These are phyloP conservation scores for Aspergillus neotritici DNA, from an alignment of 2,329 filamentous ascomycete species.

Conservation along the genomic window DNA sequence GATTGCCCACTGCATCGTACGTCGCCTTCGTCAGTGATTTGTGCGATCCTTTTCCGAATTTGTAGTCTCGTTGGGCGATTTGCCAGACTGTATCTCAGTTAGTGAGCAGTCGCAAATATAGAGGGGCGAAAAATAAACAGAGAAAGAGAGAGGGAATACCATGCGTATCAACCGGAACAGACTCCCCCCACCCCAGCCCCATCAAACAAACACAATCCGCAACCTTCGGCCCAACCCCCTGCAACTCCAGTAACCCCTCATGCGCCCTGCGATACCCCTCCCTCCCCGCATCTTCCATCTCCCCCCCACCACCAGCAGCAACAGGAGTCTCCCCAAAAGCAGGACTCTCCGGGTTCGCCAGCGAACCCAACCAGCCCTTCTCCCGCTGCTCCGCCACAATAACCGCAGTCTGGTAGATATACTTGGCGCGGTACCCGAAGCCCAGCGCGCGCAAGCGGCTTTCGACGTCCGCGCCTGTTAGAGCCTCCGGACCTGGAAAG, in stretches of 20 bases:
- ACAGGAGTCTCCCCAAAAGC: constrained; percentile 43
- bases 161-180: constrained; percentile 94
- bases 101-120: not conserved
- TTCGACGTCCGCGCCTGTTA: constrained; percentile 74
- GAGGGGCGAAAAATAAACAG: constrained; percentile 5
- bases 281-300: constrained; percentile 47
- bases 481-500: constrained; percentile 69
- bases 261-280: constrained; percentile 75
- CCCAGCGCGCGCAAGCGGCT: constrained; percentile 72
- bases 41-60: constrained; percentile 74
- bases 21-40: constrained; percentile 83
- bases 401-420: constrained; percentile 78
- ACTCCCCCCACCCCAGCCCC: constrained; percentile 92
- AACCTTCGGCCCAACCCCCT: constrained; percentile 93
- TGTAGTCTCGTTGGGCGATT: constrained; percentile 93
- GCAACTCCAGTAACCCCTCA: constrained; percentile 67
- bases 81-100: constrained; percentile 67
- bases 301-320: constrained; percentile 39
- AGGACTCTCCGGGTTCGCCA: constrained; percentile 72
- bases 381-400: constrained; percentile 65
- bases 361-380: constrained; percentile 65
- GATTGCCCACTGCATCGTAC: constrained; percentile 84
- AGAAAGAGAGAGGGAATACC: constrained; percentile 36
- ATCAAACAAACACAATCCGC: constrained; percentile 95
- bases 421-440: constrained; percentile 92